Conservation (phyloP, 2,329 filamentous ascomycete genomes). For the Aspergillus udagawae region DNA sequence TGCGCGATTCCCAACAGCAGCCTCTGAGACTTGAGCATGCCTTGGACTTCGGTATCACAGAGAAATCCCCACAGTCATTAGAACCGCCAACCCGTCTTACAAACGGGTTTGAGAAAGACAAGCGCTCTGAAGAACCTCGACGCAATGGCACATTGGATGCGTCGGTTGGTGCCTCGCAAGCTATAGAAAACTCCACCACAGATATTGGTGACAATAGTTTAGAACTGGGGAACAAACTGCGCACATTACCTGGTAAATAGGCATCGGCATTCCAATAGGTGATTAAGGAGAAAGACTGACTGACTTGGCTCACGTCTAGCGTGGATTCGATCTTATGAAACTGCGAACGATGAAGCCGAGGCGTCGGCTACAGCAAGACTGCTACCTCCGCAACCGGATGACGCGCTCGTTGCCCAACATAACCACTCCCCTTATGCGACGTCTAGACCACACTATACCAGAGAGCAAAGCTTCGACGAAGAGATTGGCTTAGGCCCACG, state of each 20-base stretch:
- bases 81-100: constrained; percentile 7
- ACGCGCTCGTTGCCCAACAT: constrained; percentile 45
- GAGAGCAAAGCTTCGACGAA: constrained; percentile 7
- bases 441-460: constrained; percentile 17
- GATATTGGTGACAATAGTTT: constrained; percentile 12
- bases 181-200: constrained; percentile 12
- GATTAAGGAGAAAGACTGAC: neutral
- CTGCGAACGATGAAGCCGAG: constrained; percentile 34
- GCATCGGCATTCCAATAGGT: neutral
- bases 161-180: constrained; percentile 16
- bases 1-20: constrained; percentile 19
- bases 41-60: constrained; percentile 18
- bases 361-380: constrained; percentile 29
- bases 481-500: constrained; percentile 2
- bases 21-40: constrained; percentile 15
- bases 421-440: constrained; percentile 39
- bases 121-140: constrained; percentile 12
- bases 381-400: constrained; percentile 35
- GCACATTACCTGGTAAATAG: constrained; percentile 37
- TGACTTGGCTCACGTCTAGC: constrained; percentile 21
- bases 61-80: constrained; percentile 16
- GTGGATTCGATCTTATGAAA: constrained; percentile 43
- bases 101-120: constrained; percentile 17
- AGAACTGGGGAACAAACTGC: constrained; percentile 14
- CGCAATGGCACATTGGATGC: constrained; percentile 19